Evolutionary conservation across 2,329 filamentous ascomycete species (phyloP).

Genomic region (Bertia moriformis): DNA sequence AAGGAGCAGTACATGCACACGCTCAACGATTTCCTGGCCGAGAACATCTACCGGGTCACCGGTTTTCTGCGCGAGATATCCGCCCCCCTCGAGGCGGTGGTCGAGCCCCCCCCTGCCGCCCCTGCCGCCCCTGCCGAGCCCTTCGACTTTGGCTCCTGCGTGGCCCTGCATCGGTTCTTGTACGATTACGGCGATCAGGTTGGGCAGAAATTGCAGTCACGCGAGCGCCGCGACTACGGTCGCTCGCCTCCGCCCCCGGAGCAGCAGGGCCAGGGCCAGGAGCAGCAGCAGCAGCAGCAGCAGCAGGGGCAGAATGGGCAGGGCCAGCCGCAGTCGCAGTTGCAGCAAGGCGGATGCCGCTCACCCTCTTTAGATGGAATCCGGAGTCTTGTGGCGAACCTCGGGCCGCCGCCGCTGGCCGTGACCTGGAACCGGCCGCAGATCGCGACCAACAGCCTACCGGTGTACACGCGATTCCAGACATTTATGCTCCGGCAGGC

Average conservation of each 20-base stretch:
- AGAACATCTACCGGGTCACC: slow-evolving; percentile 55
- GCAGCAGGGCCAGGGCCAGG: too few species aligned
- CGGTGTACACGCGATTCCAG: slow-evolving; percentile 53
- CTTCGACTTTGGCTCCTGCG: slow-evolving; percentile 59
- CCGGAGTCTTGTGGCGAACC: slow-evolving; percentile 46
- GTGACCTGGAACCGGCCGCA: slow-evolving; percentile 57
- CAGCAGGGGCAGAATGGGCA: too few species aligned
- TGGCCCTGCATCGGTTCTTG: slow-evolving; percentile 52
- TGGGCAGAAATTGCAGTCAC: slow-evolving; percentile 44
- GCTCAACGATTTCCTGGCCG: slow-evolving; percentile 52
- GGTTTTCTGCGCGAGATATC: slow-evolving; percentile 55
- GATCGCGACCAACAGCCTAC: slow-evolving; percentile 47
- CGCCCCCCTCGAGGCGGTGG: slow-evolving; percentile 31
- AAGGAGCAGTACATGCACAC: slow-evolving; percentile 64
- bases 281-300: too few species aligned
- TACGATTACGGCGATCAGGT: slow-evolving; percentile 63
- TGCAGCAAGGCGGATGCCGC: slow-evolving; percentile 30
- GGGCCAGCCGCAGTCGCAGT: too few species aligned
- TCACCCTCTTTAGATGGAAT: slow-evolving; percentile 45
- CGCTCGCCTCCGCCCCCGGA: too few species aligned
- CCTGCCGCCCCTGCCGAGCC: too few species aligned
- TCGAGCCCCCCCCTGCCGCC: slow-evolving; percentile 16
- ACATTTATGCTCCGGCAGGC: slow-evolving; percentile 61
- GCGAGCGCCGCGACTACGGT: slow-evolving; percentile 40
- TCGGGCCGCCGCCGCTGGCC: slow-evolving; percentile 52